These are phyloP conservation scores for Cryptococcus sp. DNA, from an alignment of 1,284 basidiomycete genomes.

Conservation along the genomic window DNA sequence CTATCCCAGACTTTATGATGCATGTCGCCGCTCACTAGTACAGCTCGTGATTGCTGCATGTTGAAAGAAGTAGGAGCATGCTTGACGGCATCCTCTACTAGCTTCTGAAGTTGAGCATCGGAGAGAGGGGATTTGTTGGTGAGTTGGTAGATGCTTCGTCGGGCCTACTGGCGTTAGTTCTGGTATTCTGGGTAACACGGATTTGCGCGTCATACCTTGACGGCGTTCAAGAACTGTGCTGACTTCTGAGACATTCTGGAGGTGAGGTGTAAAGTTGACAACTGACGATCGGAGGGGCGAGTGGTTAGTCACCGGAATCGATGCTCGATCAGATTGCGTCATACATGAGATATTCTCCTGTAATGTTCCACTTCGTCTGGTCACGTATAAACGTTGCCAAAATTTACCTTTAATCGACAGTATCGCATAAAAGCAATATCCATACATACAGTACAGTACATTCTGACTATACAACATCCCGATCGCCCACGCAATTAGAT, in stretches of 20 bases:
- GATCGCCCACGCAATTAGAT: too few relatives aligned
- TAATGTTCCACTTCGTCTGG: too few relatives aligned
- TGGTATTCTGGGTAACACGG: background rate
- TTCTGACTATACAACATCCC: too few relatives aligned
- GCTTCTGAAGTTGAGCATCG: conserved; percentile 42
- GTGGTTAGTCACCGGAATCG: too few relatives aligned
- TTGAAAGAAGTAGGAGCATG: conserved; percentile 50
- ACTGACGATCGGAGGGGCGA: too few relatives aligned
- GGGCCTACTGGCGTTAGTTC: conserved; percentile 21
- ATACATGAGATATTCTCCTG: too few relatives aligned
- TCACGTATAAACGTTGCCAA: too few relatives aligned
- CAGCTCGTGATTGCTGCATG: conserved; percentile 49
- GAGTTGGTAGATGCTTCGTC: conserved; percentile 49
- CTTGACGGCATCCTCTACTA: conserved; percentile 49
- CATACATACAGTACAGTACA: too few relatives aligned
- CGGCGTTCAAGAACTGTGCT: conserved; percentile 34
- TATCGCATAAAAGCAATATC: too few relatives aligned
- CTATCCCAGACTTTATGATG: conserved; percentile 50
- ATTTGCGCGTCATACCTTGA: conserved; percentile 29
- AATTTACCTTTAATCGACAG: too few relatives aligned
- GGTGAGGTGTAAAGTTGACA: background rate
- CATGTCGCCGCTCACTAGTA: conserved; percentile 48
- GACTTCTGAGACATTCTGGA: conserved; percentile 12
- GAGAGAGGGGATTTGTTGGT: conserved; percentile 44
- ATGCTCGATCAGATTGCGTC: too few relatives aligned